phyloP scores from a whole-genome alignment of 768 basidiomycete genomes.

The Boletus rufocinnamomeus region DNA sequence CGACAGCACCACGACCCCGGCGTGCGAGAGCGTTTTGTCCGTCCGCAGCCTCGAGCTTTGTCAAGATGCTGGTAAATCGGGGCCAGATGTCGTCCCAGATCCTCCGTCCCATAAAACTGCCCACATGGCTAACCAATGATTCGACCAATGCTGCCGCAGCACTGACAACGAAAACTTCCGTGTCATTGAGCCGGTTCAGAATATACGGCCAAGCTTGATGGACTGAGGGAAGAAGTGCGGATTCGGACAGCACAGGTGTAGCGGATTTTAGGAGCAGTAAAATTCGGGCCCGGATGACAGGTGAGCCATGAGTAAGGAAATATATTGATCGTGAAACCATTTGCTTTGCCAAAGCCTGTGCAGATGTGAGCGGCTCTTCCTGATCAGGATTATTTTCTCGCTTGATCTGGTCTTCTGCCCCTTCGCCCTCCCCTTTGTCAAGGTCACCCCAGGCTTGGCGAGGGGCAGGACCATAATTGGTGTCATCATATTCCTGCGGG shows the following conservation, averaged over 20 bases:
- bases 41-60: constrained; percentile 63
- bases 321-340: constrained; percentile 86
- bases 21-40: constrained; percentile 64
- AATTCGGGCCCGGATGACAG: constrained; percentile 83
- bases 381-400: constrained; percentile 35
- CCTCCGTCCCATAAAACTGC: constrained; percentile 81
- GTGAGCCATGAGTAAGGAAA: constrained; percentile 89
- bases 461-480: constrained; percentile 62
- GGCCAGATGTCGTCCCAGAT: constrained; percentile 97
- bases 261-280: constrained; percentile 73
- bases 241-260: constrained; percentile 68
- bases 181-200: constrained; percentile 74
- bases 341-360: constrained; percentile 76
- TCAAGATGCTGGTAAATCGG: constrained; percentile 63
- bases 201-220: constrained; percentile 95
- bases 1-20: constrained; percentile 50
- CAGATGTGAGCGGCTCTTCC: constrained; percentile 58
- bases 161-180: constrained; percentile 76
- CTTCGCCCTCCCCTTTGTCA: constrained; percentile 28
- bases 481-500: constrained; percentile 40
- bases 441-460: constrained; percentile 55
- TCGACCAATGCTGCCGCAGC: constrained; percentile 78
- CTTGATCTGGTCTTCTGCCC: constrained; percentile 19
- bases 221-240: constrained; percentile 78
- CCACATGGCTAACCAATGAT: constrained; percentile 64